Evolutionary conservation across 352 stramenopile species (phyloP), one percentile per base, ranked within the genome.

Genomic region (Pilasporangium apinafurcum): DNA sequence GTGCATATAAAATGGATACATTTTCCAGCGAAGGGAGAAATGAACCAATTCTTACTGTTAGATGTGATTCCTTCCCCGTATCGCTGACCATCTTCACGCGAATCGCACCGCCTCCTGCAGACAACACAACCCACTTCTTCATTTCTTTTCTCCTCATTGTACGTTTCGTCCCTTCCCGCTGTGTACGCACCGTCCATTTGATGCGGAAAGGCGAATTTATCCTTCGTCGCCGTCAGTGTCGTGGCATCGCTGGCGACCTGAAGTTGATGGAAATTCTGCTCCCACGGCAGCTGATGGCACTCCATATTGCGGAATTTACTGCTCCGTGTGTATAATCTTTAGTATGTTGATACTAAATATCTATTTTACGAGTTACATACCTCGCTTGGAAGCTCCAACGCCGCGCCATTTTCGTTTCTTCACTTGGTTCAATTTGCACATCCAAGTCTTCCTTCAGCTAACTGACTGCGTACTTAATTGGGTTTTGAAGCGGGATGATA

Each of bases 291-390:
- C 20, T 48, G 46, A 45, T 62, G 61, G 60, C 69, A 84, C 59
- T 89, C 76, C 25, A 89, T 50, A 54, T 89, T 89, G 47, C 80
- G 76, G 49, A 87, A 86, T 51, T 92, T 92, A 51, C 80, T 92
- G 51, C 21, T 16, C 5, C n/a, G n/a, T n/a, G n/a, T n/a, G n/a
- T n/a, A 34, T n/a, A n/a, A n/a, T n/a, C n/a, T n/a, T n/a, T n/a
- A n/a, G n/a, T n/a, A n/a, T n/a, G n/a, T n/a, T n/a, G n/a, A n/a
- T n/a, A n/a, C n/a, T n/a, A n/a, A n/a, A n/a, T n/a, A n/a, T n/a
- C n/a, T n/a, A n/a, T n/a, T n/a, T n/a, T n/a, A n/a, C n/a, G n/a
- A n/a, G n/a, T 2, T 17, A 33, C 35, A 16, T 29, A 75, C 68
- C 68, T 81, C 14, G 65, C 47, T 31, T 69, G 65, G 56, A 71